phyloP scores from a whole-genome alignment of 352 stramenopile species.

The Phytophthora cryptogea region DNA sequence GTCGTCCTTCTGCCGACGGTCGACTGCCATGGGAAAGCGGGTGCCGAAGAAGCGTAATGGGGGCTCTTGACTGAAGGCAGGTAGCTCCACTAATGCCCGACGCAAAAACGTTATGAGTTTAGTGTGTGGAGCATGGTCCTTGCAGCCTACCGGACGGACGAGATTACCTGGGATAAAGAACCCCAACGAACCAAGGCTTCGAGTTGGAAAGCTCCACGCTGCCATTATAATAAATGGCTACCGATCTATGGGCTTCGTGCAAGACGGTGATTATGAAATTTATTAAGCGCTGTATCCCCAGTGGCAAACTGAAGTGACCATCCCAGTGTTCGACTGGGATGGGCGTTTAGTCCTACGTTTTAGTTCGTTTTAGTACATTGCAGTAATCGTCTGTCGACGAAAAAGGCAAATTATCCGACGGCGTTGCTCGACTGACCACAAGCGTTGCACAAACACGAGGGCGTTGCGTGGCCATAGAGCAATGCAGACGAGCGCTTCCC shows the following conservation, averaged over 20 bases:
- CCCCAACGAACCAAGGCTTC: no score
- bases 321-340: slow-evolving; percentile 3
- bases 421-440: slow-evolving; percentile 15
- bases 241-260: no score
- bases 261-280: no score
- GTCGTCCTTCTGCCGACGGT: not conserved
- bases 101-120: not conserved
- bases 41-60: slow-evolving; percentile 10
- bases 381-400: no score
- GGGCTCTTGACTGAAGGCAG: not conserved
- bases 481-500: slow-evolving; percentile 2
- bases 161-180: no score
- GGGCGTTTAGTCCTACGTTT: not conserved
- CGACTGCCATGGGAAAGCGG: not conserved
- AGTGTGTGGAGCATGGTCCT: not conserved
- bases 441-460: slow-evolving; percentile 9
- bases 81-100: not conserved
- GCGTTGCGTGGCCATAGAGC: slow-evolving; percentile 4
- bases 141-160: slow-evolving; percentile 5
- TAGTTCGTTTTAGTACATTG: no score
- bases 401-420: slow-evolving; percentile 6
- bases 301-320: no score
- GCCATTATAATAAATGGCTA: no score
- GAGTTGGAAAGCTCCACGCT: no score
- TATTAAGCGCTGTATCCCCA: no score